Base-by-base conservation (phyloP, 192 early-diverging fungal genomes). In the Fimicolochytrium jonesii region DNA sequence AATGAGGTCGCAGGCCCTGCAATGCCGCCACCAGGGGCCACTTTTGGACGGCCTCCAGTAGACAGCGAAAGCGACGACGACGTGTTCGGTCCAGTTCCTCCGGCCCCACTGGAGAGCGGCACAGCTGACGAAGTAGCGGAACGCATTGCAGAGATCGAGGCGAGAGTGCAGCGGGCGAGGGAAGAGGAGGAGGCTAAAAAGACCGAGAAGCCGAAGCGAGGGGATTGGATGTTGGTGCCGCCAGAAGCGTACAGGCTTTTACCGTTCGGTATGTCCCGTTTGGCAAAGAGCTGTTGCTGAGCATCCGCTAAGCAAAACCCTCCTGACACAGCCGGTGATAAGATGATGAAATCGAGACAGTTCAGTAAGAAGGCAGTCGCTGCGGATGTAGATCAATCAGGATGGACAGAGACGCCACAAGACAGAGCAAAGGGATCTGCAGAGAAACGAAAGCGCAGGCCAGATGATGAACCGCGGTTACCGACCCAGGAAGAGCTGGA, bases 201-300 rank as follows among this genome's bases (percentile, higher is more conserved):
- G 42, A 36, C 52, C 20, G 51, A 66, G 36, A 67, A 67, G 30
- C 23, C 60, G 0, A 57, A 70, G 59, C 66, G 82, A 60, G 82
- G 75, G 30, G 82, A 84, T 30, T 84, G 82, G 82, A 84, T 84
- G 82, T 58, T 79, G 39, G 79, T 84, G 4, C 82, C 82, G 34
- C 82, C 82, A 32, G 72, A 83, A 51, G 64, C 76, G 17, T 59
- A 65, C 32, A 31, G 77, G 26, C 59, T 61, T 30, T 25, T 55
- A 15, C 59, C 59, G 20, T 36, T 45, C 2, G 11, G 57, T 59
- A 30, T 13, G 43, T 25, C n/a, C 31, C 13, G 4, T n/a, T 56
- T 2, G 53, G 53, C n/a, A n/a, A n/a, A n/a, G n/a, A n/a, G n/a
- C n/a, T n/a, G n/a, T 50, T 5, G 20, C 4, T 26, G 5, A 5